Conservation (phyloP, 2,329 filamentous ascomycete genomes). For the Elsinoe fawcettii region DNA sequence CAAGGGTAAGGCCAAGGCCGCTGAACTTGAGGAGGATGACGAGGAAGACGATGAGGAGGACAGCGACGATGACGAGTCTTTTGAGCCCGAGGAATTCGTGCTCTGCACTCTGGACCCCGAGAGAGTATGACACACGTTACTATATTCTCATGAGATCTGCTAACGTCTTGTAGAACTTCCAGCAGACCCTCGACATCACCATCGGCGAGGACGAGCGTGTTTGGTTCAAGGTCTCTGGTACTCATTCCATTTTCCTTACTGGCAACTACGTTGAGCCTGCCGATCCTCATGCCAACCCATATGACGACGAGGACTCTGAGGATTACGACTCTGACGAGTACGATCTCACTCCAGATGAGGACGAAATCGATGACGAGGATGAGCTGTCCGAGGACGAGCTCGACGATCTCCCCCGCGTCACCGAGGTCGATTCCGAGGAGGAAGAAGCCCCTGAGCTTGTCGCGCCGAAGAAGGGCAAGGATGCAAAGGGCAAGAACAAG, state of each 20-base stretch:
- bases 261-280: constrained; percentile 85
- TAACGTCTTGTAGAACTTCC: constrained; percentile 64
- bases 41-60: constrained; percentile 41
- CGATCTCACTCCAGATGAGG: constrained; percentile 70
- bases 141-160: constrained; percentile 15
- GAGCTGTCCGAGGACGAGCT: constrained; percentile 45
- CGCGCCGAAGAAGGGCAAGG: constrained; percentile 29
- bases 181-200: constrained; percentile 90
- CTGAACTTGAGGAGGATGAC: constrained; percentile 45
- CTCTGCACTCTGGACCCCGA: constrained; percentile 92
- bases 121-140: constrained; percentile 54
- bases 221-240: constrained; percentile 86
- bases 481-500: constrained; percentile 81
- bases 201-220: constrained; percentile 81
- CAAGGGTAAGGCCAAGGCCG: constrained; percentile 59
- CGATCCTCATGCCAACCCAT: constrained; percentile 55
- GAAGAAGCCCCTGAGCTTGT: constrained; percentile 54
- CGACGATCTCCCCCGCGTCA: constrained; percentile 66
- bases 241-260: constrained; percentile 83
- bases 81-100: constrained; percentile 79
- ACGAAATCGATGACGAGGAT: constrained; percentile 56
- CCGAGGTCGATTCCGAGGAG: constrained; percentile 71
- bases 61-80: constrained; percentile 54
- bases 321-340: constrained; percentile 53
- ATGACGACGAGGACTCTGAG: constrained; percentile 53